These are phyloP conservation scores for Parastagonospora nodorum DNA, from an alignment of 2,329 filamentous ascomycete species.

Conservation along the genomic window DNA sequence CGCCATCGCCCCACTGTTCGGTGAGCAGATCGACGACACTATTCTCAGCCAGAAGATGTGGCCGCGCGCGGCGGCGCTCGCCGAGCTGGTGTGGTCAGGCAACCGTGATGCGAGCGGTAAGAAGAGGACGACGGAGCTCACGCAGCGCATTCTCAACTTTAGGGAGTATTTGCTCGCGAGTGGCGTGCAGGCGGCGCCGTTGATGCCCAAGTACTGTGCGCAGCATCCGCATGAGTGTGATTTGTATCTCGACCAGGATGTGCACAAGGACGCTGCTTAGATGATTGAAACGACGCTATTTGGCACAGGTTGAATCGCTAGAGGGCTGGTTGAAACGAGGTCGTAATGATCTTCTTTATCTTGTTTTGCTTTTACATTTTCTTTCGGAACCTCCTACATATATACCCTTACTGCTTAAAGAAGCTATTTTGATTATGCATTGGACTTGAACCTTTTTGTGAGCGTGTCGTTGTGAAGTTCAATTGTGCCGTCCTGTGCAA, in stretches of 20 bases:
- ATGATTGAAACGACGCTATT: no score
- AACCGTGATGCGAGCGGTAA: conserved; percentile 56
- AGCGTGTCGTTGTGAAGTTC: no score
- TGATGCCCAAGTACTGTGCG: conserved; percentile 64
- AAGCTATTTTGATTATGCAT: no score
- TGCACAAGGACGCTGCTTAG: background rate
- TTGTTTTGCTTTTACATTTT: no score
- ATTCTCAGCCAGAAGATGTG: conserved; percentile 59
- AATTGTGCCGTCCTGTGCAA: no score
- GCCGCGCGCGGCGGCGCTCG: conserved; percentile 62
- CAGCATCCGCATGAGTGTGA: conserved; percentile 64
- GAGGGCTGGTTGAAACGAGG: no score
- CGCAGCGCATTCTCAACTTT: conserved; percentile 64
- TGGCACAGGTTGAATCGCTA: background rate
- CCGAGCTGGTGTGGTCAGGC: conserved; percentile 61
- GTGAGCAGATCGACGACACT: conserved; percentile 61
- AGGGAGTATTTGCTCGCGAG: conserved; percentile 63
- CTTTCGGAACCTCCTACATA: no score
- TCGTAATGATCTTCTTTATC: no score
- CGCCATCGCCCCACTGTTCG: conserved; percentile 59
- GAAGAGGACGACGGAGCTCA: conserved; percentile 59
- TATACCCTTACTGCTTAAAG: no score
- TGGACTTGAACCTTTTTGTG: no score
- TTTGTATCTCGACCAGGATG: conserved; percentile 57
- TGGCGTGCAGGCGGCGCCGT: conserved; percentile 55